Base-by-base conservation (phyloP, 2,329 filamentous ascomycete species). In the Macrophomina phaseolina region DNA sequence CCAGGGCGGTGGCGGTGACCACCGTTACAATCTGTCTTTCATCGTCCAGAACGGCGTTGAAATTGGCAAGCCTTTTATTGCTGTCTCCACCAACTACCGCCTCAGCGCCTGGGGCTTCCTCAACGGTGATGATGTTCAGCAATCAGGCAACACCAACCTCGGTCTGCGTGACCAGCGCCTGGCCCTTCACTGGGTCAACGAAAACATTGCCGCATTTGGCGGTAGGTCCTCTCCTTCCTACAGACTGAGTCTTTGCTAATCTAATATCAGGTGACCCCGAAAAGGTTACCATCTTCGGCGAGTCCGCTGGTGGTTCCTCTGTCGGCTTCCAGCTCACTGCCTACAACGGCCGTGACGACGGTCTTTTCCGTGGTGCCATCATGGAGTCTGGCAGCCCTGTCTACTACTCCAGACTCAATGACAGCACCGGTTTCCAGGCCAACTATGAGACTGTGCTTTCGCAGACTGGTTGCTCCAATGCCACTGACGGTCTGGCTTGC, bases 21-120 rank as follows among this genome's bases (percentile, higher is more conserved):
- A 83, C 5, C 83, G 87, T 64, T 91, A 91, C 73, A 90, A 91
- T 71, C 79, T 89, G 67, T 85, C 84, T 14, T 86, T 84, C 67
- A 83, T 90, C 55, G 85, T 91, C 6, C 74, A 83, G 63, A 79
- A 82, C 9, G 74, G 72, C 61, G 75, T 77, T n/a, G 75, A 75
- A 14, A 74, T 78, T 42, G 76, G 75, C 8, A 72, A 77, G 42
- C 76, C 76, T 1, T 76, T 79, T 36, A 73, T 79, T 58, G 77
- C 70, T 7, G 71, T 74, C 9, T 77, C 75, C 23, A 78, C 77
- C 69, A 79, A 79, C 67, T 79, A 79, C 61, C 84, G 90, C 9
- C 82, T 91, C 58, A 87, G 88, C 2, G 85, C 87, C 5, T 84
- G 92, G 72, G 91, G 91, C 0, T 93, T 94, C 77, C 76, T 92